These are phyloP conservation scores for Paraurostyla sp. DNA, from an alignment of 73 alveolate species.

Conservation along the genomic window DNA sequence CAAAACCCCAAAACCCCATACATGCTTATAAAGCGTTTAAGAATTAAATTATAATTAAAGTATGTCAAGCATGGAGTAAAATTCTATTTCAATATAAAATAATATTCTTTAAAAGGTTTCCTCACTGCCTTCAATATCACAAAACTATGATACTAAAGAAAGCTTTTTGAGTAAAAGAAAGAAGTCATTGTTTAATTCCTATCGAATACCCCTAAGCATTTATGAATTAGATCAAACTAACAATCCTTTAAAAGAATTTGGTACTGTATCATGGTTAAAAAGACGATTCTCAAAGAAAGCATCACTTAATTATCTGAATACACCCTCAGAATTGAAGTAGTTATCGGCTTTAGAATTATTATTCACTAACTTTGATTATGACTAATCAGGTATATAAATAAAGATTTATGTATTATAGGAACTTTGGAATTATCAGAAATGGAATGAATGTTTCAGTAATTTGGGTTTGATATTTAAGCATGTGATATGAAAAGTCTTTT, in stretches of 20 bases:
- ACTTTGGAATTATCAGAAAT: slow-evolving; percentile 26
- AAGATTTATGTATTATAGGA: neutral
- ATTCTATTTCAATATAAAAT: too few species aligned
- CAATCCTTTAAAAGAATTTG: slow-evolving; percentile 20
- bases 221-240: too few species aligned
- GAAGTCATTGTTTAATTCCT: too few species aligned
- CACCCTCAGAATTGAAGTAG: slow-evolving; percentile 2
- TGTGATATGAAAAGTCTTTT: slow-evolving; percentile 8
- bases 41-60: too few species aligned
- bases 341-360: neutral
- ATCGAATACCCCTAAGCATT: too few species aligned
- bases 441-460: slow-evolving; percentile 23
- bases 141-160: too few species aligned
- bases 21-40: too few species aligned
- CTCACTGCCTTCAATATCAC: too few species aligned
- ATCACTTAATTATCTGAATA: slow-evolving; percentile 16
- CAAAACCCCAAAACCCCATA: too few species aligned
- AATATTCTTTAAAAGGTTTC: too few species aligned
- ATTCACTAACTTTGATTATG: slow-evolving; percentile 20
- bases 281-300: slow-evolving; percentile 19
- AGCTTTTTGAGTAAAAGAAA: too few species aligned
- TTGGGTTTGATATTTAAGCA: slow-evolving; percentile 21
- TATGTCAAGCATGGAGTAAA: too few species aligned
- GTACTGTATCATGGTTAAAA: slow-evolving; percentile 24
- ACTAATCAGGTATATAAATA: slow-evolving; percentile 11